phyloP scores from a whole-genome alignment of 2,329 filamentous ascomycete genomes.

The Aspergillus luchuensis region DNA sequence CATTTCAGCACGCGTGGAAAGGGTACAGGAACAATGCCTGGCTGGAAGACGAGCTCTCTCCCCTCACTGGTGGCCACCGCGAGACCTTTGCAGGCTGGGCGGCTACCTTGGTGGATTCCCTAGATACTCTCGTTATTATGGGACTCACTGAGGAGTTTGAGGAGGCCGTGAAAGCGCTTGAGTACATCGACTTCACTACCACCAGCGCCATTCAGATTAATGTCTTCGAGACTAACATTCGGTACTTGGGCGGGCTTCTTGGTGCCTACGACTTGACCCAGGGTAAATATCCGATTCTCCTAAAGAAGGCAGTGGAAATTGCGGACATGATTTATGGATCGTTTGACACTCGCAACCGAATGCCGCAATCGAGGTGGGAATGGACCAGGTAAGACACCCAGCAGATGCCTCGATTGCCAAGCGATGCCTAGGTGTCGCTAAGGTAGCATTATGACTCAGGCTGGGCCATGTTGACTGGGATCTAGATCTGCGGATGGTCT shows the following conservation, averaged over 20 bases:
- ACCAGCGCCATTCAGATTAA: constrained; percentile 70
- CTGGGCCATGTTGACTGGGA: constrained; percentile 9
- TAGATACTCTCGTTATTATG: constrained; percentile 87
- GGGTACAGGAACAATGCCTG: constrained; percentile 81
- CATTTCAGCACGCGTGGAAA: constrained; percentile 76
- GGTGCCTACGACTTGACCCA: constrained; percentile 83
- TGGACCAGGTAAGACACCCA: constrained; percentile 63
- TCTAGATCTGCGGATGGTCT: constrained; percentile 33
- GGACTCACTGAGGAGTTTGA: constrained; percentile 76
- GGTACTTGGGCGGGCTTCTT: constrained; percentile 84
- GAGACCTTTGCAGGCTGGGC: constrained; percentile 92
- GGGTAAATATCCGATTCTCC: constrained; percentile 67
- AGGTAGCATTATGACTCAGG: not conserved
- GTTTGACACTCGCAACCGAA: constrained; percentile 90
- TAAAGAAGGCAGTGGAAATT: constrained; percentile 78
- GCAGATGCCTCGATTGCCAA: not conserved
- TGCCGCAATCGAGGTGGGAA: constrained; percentile 79
- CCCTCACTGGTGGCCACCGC: constrained; percentile 66
- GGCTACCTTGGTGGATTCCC: constrained; percentile 78
- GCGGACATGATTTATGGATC: constrained; percentile 78
- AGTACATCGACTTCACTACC: constrained; percentile 79
- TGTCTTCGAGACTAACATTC: constrained; percentile 88
- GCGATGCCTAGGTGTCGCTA: not conserved
- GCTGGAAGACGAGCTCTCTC: constrained; percentile 82
- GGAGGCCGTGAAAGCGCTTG: constrained; percentile 69